Conservation (phyloP, 371 early-diverging fungal genomes). For the Mucor velutinosus region DNA sequence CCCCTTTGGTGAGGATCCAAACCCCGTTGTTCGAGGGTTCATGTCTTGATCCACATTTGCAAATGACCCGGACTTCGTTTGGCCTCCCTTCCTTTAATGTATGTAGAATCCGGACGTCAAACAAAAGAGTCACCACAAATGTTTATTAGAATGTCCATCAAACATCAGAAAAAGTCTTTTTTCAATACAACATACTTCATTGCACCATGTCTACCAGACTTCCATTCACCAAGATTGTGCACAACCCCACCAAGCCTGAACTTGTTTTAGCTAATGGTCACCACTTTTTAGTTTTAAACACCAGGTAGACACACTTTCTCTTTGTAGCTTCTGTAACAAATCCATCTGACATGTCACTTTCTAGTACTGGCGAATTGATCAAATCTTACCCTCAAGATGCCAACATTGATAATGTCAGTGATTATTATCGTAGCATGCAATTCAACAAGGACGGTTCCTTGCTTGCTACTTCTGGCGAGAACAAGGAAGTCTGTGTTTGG, state of each 20-base stretch:
- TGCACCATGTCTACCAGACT: conserved; percentile 35
- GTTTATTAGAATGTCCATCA: not conserved
- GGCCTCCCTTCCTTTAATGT: not conserved
- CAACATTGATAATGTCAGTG: conserved; percentile 33
- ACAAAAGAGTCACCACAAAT: conserved; percentile 9
- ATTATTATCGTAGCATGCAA: conserved; percentile 56
- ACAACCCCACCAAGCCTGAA: conserved; percentile 53
- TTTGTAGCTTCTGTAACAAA: not conserved
- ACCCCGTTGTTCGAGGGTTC: not conserved
- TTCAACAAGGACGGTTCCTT: conserved; percentile 63
- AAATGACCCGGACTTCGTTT: not conserved
- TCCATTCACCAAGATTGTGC: conserved; percentile 57
- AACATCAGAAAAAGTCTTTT: not conserved
- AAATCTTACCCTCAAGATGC: conserved; percentile 36
- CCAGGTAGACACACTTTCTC: conserved; percentile 46
- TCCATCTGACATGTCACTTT: not conserved
- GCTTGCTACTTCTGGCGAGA: conserved; percentile 70
- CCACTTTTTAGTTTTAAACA: conserved; percentile 58
- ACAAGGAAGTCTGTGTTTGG: conserved; percentile 75
- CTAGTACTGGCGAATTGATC: conserved; percentile 48
- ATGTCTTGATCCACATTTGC: not conserved
- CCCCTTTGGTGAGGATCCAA: not conserved
- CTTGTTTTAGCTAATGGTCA: conserved; percentile 64
- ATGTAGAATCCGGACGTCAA: not conserved
- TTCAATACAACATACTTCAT: not conserved